Percentiles rank a stretch among this genome's conserved stretches.
These are phyloP conservation scores for Kwoniella europaea DNA, from an alignment of 768 basidiomycete species.

Conservation along the genomic window DNA sequence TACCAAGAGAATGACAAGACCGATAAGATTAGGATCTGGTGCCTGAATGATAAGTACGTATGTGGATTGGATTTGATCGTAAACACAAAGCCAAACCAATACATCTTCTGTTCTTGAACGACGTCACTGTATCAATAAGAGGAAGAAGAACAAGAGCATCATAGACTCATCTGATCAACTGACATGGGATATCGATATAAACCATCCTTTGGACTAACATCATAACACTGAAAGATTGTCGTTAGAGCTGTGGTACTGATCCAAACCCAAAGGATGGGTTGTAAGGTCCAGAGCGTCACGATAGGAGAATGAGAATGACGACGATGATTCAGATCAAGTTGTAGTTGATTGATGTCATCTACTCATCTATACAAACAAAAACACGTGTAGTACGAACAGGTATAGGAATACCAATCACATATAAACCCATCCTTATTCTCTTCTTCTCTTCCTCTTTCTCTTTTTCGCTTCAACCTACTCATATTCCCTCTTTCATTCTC, in stretches of 20 bases:
- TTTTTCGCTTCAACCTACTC: not conserved
- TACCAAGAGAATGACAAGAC: not conserved
- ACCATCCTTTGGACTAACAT: not conserved
- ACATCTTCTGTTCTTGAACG: not conserved
- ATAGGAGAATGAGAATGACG: not conserved
- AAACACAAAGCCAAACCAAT: too few species aligned
- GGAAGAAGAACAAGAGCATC: not conserved
- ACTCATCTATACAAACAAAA: not conserved
- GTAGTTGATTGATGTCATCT: slow-evolving; percentile 4
- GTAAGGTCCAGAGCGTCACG: not conserved
- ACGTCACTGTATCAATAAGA: not conserved
- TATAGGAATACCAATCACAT: slow-evolving; percentile 5
- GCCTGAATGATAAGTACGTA: not conserved
- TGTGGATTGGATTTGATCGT: too few species aligned
- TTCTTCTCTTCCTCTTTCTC: slow-evolving; percentile 13
- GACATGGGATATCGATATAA: too few species aligned
- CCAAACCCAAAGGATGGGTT: not conserved
- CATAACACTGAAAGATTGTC: too few species aligned
- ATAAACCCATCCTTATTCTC: not conserved
- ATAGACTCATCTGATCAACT: not conserved
- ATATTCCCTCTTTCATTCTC: slow-evolving; percentile 5
- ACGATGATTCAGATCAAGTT: not conserved
- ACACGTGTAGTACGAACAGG: not conserved
- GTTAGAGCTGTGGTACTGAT: not conserved
- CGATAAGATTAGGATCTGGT: slow-evolving; percentile 1